These are phyloP conservation scores for Paecilomyces fulvus DNA, from an alignment of 2,329 filamentous ascomycete species.

Conservation along the genomic window DNA sequence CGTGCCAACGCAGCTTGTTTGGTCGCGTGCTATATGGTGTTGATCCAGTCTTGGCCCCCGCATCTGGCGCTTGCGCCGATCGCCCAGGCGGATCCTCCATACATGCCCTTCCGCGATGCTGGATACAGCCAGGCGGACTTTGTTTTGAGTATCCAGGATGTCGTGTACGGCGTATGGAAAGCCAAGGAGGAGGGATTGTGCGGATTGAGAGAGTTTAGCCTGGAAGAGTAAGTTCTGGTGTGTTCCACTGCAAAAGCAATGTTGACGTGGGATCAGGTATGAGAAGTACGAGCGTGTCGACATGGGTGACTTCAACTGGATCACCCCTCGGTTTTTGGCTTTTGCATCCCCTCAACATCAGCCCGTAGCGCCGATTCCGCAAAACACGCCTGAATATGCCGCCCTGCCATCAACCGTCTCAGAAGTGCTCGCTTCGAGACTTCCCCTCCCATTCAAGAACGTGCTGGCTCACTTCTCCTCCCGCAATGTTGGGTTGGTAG, in stretches of 20 bases:
- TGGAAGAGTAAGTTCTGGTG: constrained; percentile 61
- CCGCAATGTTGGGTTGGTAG: constrained; percentile 83
- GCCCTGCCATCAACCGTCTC: constrained; percentile 67
- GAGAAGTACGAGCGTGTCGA: constrained; percentile 93
- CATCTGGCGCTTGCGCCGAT: constrained; percentile 93
- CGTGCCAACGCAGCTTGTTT: constrained; percentile 83
- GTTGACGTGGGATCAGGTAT: constrained; percentile 49
- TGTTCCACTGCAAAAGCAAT: background rate
- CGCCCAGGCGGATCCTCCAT: constrained; percentile 88
- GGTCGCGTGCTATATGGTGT: constrained; percentile 95
- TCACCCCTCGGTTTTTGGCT: constrained; percentile 88
- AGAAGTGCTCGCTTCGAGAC: constrained; percentile 59
- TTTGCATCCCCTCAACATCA: constrained; percentile 90
- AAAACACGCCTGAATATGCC: constrained; percentile 64
- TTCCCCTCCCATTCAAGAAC: constrained; percentile 90
- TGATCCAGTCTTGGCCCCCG: constrained; percentile 96
- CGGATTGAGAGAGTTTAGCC: constrained; percentile 83
- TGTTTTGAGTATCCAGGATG: constrained; percentile 87
- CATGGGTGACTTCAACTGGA: constrained; percentile 99
- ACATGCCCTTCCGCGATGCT: constrained; percentile 98
- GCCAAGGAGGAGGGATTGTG: constrained; percentile 94
- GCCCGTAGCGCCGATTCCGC: constrained; percentile 63
- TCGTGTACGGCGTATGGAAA: constrained; percentile 98
- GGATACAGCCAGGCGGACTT: constrained; percentile 98
- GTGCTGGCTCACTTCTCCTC: constrained; percentile 83